Evolutionary conservation across 495 filamentous ascomycete genomes (phyloP), one percentile per base, ranked within the genome.

Genomic region (Letharia lupina): DNA sequence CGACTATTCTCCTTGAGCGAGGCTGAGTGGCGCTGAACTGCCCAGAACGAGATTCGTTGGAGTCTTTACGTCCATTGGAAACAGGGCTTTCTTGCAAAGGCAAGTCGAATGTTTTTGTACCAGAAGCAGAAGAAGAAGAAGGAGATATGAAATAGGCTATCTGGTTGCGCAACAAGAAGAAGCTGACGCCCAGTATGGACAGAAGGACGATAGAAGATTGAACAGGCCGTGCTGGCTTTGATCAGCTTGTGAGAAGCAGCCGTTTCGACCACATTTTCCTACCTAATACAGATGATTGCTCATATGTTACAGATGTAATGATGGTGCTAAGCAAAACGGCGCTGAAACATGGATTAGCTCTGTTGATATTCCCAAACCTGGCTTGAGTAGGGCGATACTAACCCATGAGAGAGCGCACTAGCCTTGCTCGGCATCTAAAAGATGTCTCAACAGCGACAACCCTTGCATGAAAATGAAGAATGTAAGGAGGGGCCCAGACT

Each of bases 171-270:
- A 79, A 60, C 13, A 73, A 60, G 37, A 80, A 62, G 15, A 80
- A 71, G 54, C 65, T 70, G 23, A 71, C 37, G 23, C 75, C 79
- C 20, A 74, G 69, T 40, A 79, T 65, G 58, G 77, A 74, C 56
- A 78, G 79, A 54, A 72, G 63, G 12, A 80, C 62, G 10, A 78
- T 69, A 20, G 73, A 72, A 28, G 78, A 76, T 47, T 74, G 75
- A 35, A 79, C 63, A 20, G 80, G 79, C 57, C 77, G 78, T 66
- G 78, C 80, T 83, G 56, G 40, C 62, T 16, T 28, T 66, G 16
- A 64, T 69, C 41, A 70, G 67, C 41, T 35, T 20, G 31, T 50
- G 15, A 42, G n/a, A 18, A 4, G 1, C 13, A 39, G 1, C 20
- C 3, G 2, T 39, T 28, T 31, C 33, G 13, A 5, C 1, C 23